Base-by-base conservation (phyloP, 352 stramenopile genomes). In the Pythium scleroteichum region DNA sequence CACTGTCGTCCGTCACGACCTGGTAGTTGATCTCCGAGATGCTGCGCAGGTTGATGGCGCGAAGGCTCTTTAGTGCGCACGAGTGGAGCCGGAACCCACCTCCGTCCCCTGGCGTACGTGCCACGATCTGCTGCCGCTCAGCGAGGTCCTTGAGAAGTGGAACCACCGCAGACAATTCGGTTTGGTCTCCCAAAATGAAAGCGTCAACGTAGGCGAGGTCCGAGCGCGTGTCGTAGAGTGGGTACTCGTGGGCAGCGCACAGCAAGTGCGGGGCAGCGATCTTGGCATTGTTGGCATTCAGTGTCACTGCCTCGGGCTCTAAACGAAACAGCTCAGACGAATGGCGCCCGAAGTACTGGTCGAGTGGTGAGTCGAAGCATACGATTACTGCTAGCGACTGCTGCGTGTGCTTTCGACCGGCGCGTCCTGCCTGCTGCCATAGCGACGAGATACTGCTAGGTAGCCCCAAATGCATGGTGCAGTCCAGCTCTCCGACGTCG, bases 381-480 rank as follows among this genome's bases (percentile, higher is more conserved):
- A 99, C 75, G 60, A 98, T 90, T n/a, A 99, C 78, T 0, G 95
- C 82, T 9, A 97, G 78, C 9, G 92, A 98, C 51, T 84, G 71
- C 48, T 85, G 68, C 20, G 62, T 75, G 33, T 85, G 71, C 35
- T 88, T 86, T 14, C 97, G 80, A 12, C 97, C 97, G 26, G 97
- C 95, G 46, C 97, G 85, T 12, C 97, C 97, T 17, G 96, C 90
- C 75, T 99, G 97, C 68, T 99, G 97, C 83, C 97, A 97, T 51
- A 99, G 72, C 26, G 92, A 98, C 17, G 89, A 85, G 32, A 97
- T 81, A 10, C 81, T 97, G 2, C 86, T 87, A 12, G 97, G 96
- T 48, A 98, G 96, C 2, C 97, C 97, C 47, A 98, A 82, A 66
- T 99, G 96, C 51, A 99, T 80, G 5, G 97, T 99, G 17, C 96